phyloP scores from a whole-genome alignment of 768 basidiomycete species.

The Leccinum variicolor region DNA sequence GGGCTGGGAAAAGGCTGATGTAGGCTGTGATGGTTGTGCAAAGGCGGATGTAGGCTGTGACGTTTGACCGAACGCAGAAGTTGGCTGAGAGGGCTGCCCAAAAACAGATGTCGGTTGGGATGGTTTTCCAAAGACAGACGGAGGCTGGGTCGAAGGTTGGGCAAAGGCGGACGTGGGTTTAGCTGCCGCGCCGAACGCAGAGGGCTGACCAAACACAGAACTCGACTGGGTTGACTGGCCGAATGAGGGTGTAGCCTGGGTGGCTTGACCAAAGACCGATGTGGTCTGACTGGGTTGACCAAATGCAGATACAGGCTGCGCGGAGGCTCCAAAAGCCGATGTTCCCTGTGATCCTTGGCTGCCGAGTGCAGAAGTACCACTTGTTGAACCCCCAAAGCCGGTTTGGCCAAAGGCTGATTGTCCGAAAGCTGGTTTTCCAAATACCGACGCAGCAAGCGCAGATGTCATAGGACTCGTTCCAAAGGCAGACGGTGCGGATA shows the following conservation, averaged over 20 bases:
- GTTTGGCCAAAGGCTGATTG: slow-evolving; percentile 40
- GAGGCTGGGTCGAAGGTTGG: slow-evolving; percentile 28
- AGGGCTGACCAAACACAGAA: slow-evolving; percentile 38
- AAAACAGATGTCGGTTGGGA: slow-evolving; percentile 34
- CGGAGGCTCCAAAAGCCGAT: slow-evolving; percentile 34
- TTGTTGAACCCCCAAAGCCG: slow-evolving; percentile 20
- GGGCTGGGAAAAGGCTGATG: slow-evolving; percentile 27
- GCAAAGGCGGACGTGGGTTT: slow-evolving; percentile 25
- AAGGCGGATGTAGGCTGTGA: slow-evolving; percentile 27
- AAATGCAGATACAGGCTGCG: slow-evolving; percentile 35
- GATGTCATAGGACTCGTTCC: slow-evolving; percentile 29
- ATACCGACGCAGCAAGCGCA: slow-evolving; percentile 31
- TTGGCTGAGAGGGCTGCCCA: slow-evolving; percentile 31
- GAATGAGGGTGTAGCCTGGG: slow-evolving; percentile 27
- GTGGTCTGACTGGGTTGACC: slow-evolving; percentile 33
- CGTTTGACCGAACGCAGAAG: slow-evolving; percentile 38
- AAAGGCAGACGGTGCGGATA: slow-evolving; percentile 38
- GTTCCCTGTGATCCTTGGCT: slow-evolving; percentile 24
- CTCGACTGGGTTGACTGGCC: slow-evolving; percentile 30
- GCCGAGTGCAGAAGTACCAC: slow-evolving; percentile 22
- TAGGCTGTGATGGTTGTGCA: slow-evolving; percentile 25
- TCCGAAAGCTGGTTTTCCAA: slow-evolving; percentile 33
- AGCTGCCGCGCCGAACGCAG: slow-evolving; percentile 33
- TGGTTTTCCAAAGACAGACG: slow-evolving; percentile 32
- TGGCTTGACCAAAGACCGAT: slow-evolving; percentile 37